Evolutionary conservation across 345 rosid species (phyloP).

Genomic region (Gossypium herbaceum): DNA sequence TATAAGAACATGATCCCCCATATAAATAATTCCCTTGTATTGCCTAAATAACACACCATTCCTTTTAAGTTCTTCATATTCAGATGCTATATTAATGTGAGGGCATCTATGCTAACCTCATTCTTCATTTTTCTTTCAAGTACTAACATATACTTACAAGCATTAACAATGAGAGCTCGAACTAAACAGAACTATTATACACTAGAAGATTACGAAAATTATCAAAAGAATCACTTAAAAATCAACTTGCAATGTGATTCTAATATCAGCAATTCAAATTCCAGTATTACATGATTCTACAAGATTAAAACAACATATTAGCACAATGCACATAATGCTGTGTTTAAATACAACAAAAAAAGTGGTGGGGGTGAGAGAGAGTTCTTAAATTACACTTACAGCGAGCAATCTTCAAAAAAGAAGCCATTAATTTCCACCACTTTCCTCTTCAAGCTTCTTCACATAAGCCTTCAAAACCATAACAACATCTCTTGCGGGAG

Average conservation of each 20-base stretch:
- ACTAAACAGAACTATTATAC: neutral
- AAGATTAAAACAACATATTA: slow-evolving; percentile 11
- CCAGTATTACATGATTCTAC: slow-evolving; percentile 9
- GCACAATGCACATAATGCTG: neutral
- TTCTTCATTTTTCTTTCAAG: neutral
- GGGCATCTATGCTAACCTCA: neutral
- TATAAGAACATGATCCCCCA: too few relatives aligned
- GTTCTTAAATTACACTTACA: slow-evolving; percentile 28
- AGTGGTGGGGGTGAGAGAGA: neutral
- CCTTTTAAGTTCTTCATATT: neutral
- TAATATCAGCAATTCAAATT: slow-evolving; percentile 5
- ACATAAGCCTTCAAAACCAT: slow-evolving; percentile 82
- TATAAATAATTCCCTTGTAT: neutral
- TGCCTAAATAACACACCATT: neutral
- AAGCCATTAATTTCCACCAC: slow-evolving; percentile 41
- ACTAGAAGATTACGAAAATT: neutral
- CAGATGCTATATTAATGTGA: too few relatives aligned
- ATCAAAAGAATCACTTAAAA: neutral
- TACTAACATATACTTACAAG: neutral
- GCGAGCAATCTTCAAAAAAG: slow-evolving; percentile 4
- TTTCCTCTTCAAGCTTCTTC: slow-evolving; percentile 85
- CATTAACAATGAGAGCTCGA: neutral
- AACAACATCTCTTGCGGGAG: slow-evolving; percentile 75
- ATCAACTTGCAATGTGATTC: slow-evolving; percentile 1
- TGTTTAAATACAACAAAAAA: slow-evolving; percentile 3